Evolutionary conservation across 176 grass and related monocot genomes (phyloP), one percentile per base, ranked within the genome.

Genomic region (Chrysopogon serrulatus): DNA sequence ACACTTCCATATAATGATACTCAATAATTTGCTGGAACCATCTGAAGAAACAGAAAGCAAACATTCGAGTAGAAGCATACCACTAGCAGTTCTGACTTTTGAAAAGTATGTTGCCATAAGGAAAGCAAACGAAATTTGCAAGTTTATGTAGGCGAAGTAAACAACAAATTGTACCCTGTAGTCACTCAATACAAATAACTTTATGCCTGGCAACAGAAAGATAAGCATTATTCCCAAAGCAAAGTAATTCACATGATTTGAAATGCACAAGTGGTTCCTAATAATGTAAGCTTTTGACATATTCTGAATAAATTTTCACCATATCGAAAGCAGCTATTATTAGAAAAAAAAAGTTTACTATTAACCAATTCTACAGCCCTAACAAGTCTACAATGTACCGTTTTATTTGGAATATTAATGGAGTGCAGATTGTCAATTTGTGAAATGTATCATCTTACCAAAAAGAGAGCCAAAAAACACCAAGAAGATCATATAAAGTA

Each of bases 41-140:
- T 64, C 1, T 54, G 42, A 62, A 36, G 59, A 42, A 45, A 48
- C 28, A 37, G 12, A 79, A 51, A 80, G 34, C 5, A 11, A 75
- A 24, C 28, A 61, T 31, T 74, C 15, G 26, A 44, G 39, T 60
- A 56, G 45, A 78, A 45, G n/a, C 82, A 35, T 13, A 94, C 94
- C 89, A 62, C 89, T 94, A 77, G 94, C 94, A 61, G 77, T 90
- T 68, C 87, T 87, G 49, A 84, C 89, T 47, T 68, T 35, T 44
- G 82, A 90, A 82, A 94, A 94, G 85, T 79, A 86, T 19, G 87
- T 44, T 32, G 94, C 76, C 28, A 68, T 63, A 19, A 97, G 76
- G 86, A 97, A 92, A 41, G 89, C 87, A 24, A 92, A 80, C 14
- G 75, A 83, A 70, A 97, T 94, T 80, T 97, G 94, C 68, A 97